These are phyloP conservation scores for barley (Hordeum vulgare) DNA, from an alignment of 176 grass and related monocot species.

Conservation along the genomic window MorexV3_pseudomolecules_assembly NC_058524.1:479867408-479867907, in stretches of 20 bases:
- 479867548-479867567: background rate
- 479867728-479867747: background rate
- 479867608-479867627: background rate
- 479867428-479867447: no score
- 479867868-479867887: background rate
- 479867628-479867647: background rate
- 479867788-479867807: conserved; percentile 21
- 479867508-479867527: background rate
- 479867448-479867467: no score
- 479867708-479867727: background rate
- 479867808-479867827: conserved; percentile 17
- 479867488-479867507: background rate
- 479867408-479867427: no score
- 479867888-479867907: no score
- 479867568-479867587: background rate
- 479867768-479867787: background rate
- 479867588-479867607: background rate
- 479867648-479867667: conserved; percentile 6
- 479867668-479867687: background rate
- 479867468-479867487: no score
- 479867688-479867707: background rate
- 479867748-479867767: background rate
- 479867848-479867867: conserved; percentile 1
- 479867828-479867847: conserved; percentile 1
- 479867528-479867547: background rate